Evolutionary conservation across 805 yeast genomes (phyloP), one percentile per base, ranked within the genome.

Genomic region (Pichia phayaonensis): DNA sequence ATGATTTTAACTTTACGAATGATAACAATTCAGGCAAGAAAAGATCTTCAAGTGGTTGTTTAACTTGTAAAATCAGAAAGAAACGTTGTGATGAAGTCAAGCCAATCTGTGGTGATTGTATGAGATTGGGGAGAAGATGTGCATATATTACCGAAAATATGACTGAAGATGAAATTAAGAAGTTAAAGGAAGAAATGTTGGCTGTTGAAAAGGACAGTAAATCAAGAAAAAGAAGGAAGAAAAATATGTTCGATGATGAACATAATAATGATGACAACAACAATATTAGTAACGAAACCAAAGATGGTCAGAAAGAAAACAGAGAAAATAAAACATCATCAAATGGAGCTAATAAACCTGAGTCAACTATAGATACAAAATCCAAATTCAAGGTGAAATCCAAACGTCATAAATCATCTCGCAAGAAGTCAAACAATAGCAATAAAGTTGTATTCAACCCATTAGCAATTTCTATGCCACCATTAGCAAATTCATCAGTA

Each of bases 1-100:
- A 3, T 11, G 38, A 34, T 16, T 8, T n/a, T 6, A n/a, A 8
- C 7, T 5, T 16, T 6, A 34, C 6, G 6, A 34, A n/a, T 34
- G 20, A 34, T 34, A 34, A 18, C 12, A 34, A 34, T 6, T 5
- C 10, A n/a, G n/a, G 8, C n/a, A 34, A 34, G 10, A 70, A 64
- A 56, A 62, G 78, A 54, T 76, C 86, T 1, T 75, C 69, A 56
- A 71, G 70, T n/a, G 88, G 89, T 0, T 83, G 90, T 61, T 64
- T 83, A 39, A 83, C 86, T 0, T 83, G 90, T 64, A 83, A 83
- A 59, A 70, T 77, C 38, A 66, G 89, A 42, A 83, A 82, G 71
- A 80, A 79, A 59, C 70, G 79, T 55, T 79, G 84, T 59, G 74
- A 77, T 54, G 81, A 78, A 56, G 54, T 51, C 8, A 68, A 67